A percentile compares a stretch with the other conserved stretches of the same genome.
Evolutionary conservation across 2,329 filamentous ascomycete species (phyloP).

Genomic region (Tolypocladium ophioglossoides): DNA sequence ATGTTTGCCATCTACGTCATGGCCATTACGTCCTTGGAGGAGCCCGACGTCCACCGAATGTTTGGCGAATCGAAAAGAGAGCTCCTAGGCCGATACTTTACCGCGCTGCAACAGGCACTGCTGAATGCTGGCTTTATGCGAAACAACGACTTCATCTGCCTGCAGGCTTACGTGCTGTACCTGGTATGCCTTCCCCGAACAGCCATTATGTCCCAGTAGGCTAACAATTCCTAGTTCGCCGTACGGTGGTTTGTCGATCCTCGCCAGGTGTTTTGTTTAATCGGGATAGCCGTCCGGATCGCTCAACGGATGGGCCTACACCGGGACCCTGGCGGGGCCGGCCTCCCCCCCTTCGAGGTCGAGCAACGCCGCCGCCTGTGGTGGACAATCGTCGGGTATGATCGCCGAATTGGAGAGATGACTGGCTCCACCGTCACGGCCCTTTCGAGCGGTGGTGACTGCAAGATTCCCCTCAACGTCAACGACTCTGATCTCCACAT

Average conservation of each 20-base stretch:
- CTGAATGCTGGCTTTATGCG: constrained; percentile 57
- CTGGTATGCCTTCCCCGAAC: constrained; percentile 31
- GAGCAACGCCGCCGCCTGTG: constrained; percentile 63
- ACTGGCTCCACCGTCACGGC: constrained; percentile 47
- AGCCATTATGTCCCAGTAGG: not conserved
- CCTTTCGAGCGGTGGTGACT: constrained; percentile 41
- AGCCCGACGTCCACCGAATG: constrained; percentile 41
- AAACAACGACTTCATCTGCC: constrained; percentile 50
- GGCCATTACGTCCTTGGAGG: constrained; percentile 46
- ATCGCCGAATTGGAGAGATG: constrained; percentile 59
- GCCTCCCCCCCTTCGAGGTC: constrained; percentile 46
- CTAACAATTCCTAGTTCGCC: constrained; percentile 18
- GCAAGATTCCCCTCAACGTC: constrained; percentile 48
- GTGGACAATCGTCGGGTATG: constrained; percentile 62
- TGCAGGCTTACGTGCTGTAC: constrained; percentile 60
- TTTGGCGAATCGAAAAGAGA: constrained; percentile 42
- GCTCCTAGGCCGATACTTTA: constrained; percentile 42
- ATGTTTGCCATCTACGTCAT: constrained; percentile 57
- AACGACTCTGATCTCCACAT: constrained; percentile 50
- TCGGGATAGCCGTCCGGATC: constrained; percentile 56
- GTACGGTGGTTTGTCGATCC: constrained; percentile 50
- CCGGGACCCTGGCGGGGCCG: constrained; percentile 45
- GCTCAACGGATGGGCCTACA: constrained; percentile 61
- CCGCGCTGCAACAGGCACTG: constrained; percentile 52
- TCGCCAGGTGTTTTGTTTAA: constrained; percentile 33